Evolutionary conservation across 1,284 basidiomycete species (phyloP).

Genomic region (Sphaerobolus stellatus): DNA sequence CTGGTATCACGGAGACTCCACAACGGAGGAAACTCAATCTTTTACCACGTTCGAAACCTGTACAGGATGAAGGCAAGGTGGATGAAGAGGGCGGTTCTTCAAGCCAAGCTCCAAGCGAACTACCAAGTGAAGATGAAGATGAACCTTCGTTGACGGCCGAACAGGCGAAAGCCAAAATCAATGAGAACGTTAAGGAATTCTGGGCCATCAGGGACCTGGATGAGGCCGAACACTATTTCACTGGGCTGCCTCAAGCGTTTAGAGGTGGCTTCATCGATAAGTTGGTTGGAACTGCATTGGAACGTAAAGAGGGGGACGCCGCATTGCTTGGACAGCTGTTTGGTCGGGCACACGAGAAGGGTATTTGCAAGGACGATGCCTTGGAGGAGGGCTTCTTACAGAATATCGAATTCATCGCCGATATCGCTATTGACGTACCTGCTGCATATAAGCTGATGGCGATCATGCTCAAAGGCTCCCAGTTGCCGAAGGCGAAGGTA

Average conservation of each 20-base stretch:
- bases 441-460: slow-evolving; percentile 80
- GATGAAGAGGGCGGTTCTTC: slow-evolving; percentile 50
- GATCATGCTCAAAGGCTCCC: slow-evolving; percentile 67
- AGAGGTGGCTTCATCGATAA: slow-evolving; percentile 71
- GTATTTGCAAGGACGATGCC: slow-evolving; percentile 50
- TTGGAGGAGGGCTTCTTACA: slow-evolving; percentile 70
- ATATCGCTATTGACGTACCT: slow-evolving; percentile 86
- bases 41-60: slow-evolving; percentile 56
- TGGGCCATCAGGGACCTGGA: slow-evolving; percentile 75
- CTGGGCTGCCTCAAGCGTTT: slow-evolving; percentile 62
- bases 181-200: slow-evolving; percentile 77
- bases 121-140: slow-evolving; percentile 54
- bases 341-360: slow-evolving; percentile 53
- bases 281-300: slow-evolving; percentile 68
- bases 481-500: slow-evolving; percentile 49
- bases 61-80: slow-evolving; percentile 38
- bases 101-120: slow-evolving; percentile 54
- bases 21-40: slow-evolving; percentile 72
- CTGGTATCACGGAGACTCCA: slow-evolving; percentile 37
- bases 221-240: slow-evolving; percentile 86
- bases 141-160: slow-evolving; percentile 61
- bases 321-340: slow-evolving; percentile 74
- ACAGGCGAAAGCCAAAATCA: slow-evolving; percentile 76
- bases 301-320: slow-evolving; percentile 85
- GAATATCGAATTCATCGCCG: slow-evolving; percentile 77